Conservation (phyloP, 225 moss, liverwort and hornwort genomes). For the Pleurozium schreberi region DNA sequence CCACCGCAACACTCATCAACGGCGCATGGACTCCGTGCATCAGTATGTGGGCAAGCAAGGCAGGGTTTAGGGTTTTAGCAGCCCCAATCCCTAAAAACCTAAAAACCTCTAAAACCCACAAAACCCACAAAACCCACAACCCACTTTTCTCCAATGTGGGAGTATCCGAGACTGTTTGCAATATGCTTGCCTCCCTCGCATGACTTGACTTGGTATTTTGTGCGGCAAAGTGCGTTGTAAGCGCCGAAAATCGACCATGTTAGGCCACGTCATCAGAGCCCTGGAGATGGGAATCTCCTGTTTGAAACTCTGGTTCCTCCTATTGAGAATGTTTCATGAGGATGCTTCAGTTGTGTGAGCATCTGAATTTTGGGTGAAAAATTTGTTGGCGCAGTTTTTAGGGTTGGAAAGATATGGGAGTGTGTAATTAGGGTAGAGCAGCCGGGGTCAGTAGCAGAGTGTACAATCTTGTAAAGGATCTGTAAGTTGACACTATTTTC, state of each 20-base stretch:
- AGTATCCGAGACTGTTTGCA: neutral
- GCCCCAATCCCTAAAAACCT: neutral
- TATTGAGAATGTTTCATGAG: neutral
- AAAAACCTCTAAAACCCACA: neutral
- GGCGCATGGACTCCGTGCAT: slow-evolving; percentile 14
- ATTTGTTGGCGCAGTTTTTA: neutral
- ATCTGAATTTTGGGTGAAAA: neutral
- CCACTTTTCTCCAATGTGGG: neutral
- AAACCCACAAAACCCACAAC: neutral
- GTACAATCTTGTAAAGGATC: neutral
- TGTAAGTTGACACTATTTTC: neutral
- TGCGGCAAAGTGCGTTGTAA: neutral
- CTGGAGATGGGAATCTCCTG: neutral
- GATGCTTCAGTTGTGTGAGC: neutral
- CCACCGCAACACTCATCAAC: slow-evolving; percentile 28
- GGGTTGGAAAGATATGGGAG: neutral
- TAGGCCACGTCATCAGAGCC: neutral
- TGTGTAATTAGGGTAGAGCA: neutral
- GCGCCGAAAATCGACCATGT: neutral
- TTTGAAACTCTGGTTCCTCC: neutral
- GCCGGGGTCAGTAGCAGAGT: neutral
- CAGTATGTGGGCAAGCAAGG: slow-evolving; percentile 6
- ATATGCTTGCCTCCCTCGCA: neutral
- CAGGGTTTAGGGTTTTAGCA: neutral
- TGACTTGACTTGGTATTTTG: neutral